Base-by-base conservation (phyloP, 306 rosid genomes). In the Casuarina equisetifolia region DNA sequence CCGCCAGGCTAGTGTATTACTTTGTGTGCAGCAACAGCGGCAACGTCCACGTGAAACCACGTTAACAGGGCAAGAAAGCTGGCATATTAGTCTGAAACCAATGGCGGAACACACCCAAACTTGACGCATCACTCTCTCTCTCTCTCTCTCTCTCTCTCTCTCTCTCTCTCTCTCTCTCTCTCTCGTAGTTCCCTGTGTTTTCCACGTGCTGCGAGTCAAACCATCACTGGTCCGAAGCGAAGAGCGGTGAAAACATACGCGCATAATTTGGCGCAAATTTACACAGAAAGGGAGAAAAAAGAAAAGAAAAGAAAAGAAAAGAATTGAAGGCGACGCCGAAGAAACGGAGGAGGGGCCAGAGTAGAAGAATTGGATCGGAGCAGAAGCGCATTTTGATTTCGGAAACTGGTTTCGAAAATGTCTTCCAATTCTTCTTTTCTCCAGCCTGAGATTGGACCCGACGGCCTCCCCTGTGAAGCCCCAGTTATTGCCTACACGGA, bases 361-460 rank as follows among this genome's bases (percentile, higher is more conserved):
- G 5, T 19, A 9, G 15, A 61, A 71, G 72, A 10, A 40, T 54
- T 17, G 5, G 64, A 50, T 10, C 16, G 5, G n/a, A 58, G 36
- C 64, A 9, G 64, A 20, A 58, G 36, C 11, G 39, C 39, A 72
- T 57, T 15, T 46, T 38, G n/a, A 9, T 52, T 63, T 58, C 74
- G 9, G n/a, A 64, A 44, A 66, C 54, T 38, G 40, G 82, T 75
- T 51, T 66, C 72, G 20, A 59, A 67, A 85, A 94, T 94, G 98
- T 86, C 89, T 80, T 88, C 86, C 48, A 78, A 86, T 76, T 95
- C 88, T 49, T 81, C 84, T 25, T 25, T 25, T 20, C 88, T 92
- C 77, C 74, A 25, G 59, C 92, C 95, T 9, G 97, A 87, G 89
- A 91, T 95, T 87, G 98, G 97, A 44, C 96, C 96, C 46, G 98